Percentiles rank a stretch among this genome's conserved stretches.
Conservation (phyloP, 495 filamentous ascomycete species). For the Pseudotulostoma volvatum region DNA sequence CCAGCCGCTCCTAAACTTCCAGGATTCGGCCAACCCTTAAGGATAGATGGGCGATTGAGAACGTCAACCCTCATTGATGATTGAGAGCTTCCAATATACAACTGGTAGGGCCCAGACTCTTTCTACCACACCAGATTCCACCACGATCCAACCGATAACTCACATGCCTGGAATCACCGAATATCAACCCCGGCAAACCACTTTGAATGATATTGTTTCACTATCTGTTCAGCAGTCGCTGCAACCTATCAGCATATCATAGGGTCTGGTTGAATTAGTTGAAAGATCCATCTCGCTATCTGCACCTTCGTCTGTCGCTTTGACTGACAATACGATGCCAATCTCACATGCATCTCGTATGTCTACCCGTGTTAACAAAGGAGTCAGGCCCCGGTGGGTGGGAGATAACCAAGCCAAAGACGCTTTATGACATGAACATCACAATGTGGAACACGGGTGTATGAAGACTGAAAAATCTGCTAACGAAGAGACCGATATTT, state of each 20-base stretch:
- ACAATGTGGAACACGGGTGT: not conserved
- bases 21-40: not conserved
- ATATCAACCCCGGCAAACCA: not conserved
- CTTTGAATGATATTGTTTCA: not conserved
- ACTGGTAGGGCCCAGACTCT: too few species aligned
- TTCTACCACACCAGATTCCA: too few species aligned
- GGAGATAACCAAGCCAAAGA: not conserved
- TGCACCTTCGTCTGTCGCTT: not conserved
- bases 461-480: not conserved
- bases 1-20: not conserved
- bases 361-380: not conserved
- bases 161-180: not conserved
- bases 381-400: not conserved
- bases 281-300: not conserved
- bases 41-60: not conserved
- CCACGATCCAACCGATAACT: not conserved
- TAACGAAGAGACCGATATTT: not conserved
- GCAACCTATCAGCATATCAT: not conserved
- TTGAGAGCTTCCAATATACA: not conserved
- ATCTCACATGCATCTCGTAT: not conserved
- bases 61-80: not conserved
- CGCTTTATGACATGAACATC: not conserved
- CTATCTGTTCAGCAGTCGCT: not conserved
- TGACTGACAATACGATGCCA: too few species aligned
- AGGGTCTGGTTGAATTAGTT: not conserved